phyloP scores from a whole-genome alignment of 768 basidiomycete genomes.

The Suillus plorans region DNA sequence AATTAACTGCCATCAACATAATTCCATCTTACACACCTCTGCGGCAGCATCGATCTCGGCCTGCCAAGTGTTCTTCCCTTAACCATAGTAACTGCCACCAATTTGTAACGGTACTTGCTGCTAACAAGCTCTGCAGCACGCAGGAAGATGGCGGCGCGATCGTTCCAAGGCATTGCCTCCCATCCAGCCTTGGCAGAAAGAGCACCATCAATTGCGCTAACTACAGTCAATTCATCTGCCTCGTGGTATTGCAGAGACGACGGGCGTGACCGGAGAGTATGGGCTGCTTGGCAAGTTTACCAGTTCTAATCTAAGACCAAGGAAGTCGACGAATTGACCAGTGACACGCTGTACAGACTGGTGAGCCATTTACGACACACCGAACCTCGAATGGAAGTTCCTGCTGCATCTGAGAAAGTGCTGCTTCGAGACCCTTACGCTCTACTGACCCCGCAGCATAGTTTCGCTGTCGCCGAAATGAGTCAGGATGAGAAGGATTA shows the following conservation, averaged over 20 bases:
- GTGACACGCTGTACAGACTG: not conserved
- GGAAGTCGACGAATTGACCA: not conserved
- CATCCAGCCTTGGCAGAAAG: constrained; percentile 84
- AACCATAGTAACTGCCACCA: no score
- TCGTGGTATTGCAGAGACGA: constrained; percentile 85
- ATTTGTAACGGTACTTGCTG: constrained; percentile 96
- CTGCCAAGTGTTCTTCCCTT: no score
- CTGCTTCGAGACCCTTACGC: no score
- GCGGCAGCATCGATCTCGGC: no score
- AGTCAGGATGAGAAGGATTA: no score
- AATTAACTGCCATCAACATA: no score
- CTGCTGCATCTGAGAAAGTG: no score
- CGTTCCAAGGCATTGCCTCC: constrained; percentile 96
- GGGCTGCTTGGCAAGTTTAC: constrained; percentile 72
- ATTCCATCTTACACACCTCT: no score
- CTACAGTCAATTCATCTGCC: constrained; percentile 75
- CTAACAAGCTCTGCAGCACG: constrained; percentile 96
- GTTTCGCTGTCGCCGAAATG: no score
- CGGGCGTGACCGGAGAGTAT: constrained; percentile 85
- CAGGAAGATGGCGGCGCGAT: constrained; percentile 96
- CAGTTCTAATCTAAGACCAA: constrained; percentile 68
- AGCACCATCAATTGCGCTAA: constrained; percentile 82
- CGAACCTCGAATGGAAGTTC: no score
- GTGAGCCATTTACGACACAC: no score
- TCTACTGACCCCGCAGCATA: no score